Evolutionary conservation across 2,329 filamentous ascomycete genomes (phyloP).

Genomic region (Fusarium bactridioides): DNA sequence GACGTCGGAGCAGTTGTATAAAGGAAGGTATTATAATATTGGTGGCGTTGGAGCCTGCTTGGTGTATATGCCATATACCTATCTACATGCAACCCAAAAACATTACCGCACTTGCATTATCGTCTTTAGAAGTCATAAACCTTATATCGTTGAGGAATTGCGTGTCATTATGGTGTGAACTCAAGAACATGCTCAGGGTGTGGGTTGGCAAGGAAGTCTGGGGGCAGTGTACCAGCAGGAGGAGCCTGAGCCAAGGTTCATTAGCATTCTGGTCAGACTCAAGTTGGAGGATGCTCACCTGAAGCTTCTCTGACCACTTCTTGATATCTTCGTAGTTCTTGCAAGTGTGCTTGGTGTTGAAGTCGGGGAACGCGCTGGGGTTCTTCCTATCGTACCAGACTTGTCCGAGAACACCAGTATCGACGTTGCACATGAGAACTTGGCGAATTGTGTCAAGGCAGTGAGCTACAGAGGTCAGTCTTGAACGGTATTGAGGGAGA

Average conservation of each 20-base stretch:
- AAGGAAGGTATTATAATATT: not conserved
- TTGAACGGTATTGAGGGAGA: no score
- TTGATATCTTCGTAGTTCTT: conserved; percentile 63
- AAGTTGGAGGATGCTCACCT: conserved; percentile 44
- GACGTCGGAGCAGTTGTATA: not conserved
- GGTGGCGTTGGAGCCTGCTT: not conserved
- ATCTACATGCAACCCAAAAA: not conserved
- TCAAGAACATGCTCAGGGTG: conserved; percentile 12
- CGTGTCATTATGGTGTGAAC: conserved; percentile 21
- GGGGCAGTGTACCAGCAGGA: conserved; percentile 20
- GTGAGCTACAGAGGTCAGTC: conserved; percentile 46
- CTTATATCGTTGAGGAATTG: rapidly evolving
- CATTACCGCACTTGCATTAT: not conserved
- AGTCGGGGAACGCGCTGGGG: conserved; percentile 65
- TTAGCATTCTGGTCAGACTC: not conserved
- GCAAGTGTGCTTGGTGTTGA: conserved; percentile 67
- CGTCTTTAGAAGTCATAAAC: not conserved
- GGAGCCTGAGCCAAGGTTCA: conserved; percentile 22
- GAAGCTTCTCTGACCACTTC: conserved; percentile 61
- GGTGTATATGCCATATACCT: not conserved
- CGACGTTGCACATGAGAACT: conserved; percentile 69
- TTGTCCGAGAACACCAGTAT: conserved; percentile 67
- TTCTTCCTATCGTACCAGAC: conserved; percentile 61
- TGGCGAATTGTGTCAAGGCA: conserved; percentile 69
- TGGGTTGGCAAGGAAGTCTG: conserved; percentile 23